Evolutionary conservation across 495 filamentous ascomycete genomes (phyloP).

Genomic region (Neurospora intermedia): DNA sequence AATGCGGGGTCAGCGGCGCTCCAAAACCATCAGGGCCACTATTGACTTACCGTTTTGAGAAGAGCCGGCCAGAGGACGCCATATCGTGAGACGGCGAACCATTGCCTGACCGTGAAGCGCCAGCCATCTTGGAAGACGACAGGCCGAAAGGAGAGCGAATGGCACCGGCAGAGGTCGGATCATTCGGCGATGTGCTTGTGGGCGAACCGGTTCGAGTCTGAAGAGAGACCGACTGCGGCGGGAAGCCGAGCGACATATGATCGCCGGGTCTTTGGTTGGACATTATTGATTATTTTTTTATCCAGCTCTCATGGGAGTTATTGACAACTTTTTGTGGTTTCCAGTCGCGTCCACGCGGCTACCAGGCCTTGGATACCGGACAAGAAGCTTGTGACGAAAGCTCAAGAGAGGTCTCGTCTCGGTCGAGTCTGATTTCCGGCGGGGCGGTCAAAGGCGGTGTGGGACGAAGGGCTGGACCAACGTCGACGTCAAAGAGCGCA

Average conservation of each 20-base stretch:
- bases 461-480: conserved; percentile 3
- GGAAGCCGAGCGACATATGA: conserved; percentile 61
- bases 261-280: conserved; percentile 73
- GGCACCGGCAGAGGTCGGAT: conserved; percentile 55
- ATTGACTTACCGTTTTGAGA: conserved; percentile 75
- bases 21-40: background rate
- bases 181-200: conserved; percentile 79
- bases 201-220: conserved; percentile 77
- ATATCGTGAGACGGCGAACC: conserved; percentile 93
- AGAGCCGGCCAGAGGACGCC: conserved; percentile 59
- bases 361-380: conserved; percentile 4
- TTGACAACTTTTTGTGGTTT: background rate
- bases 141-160: conserved; percentile 67
- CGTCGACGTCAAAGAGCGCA: conserved; percentile 1
- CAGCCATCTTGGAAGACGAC: conserved; percentile 57
- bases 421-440: background rate
- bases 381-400: background rate
- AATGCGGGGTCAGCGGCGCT: conserved; percentile 13
- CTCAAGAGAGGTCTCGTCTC: conserved; percentile 3
- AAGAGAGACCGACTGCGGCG: conserved; percentile 44
- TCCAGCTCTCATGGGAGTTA: conserved; percentile 35
- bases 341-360: conserved; percentile 8
- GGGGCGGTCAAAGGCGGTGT: conserved; percentile 3
- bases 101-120: conserved; percentile 71
- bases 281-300: conserved; percentile 75